Evolutionary conservation across 2,329 filamentous ascomycete species (phyloP), one percentile per base, ranked within the genome.

Genomic region (Pseudogymnoascus sp.): DNA sequence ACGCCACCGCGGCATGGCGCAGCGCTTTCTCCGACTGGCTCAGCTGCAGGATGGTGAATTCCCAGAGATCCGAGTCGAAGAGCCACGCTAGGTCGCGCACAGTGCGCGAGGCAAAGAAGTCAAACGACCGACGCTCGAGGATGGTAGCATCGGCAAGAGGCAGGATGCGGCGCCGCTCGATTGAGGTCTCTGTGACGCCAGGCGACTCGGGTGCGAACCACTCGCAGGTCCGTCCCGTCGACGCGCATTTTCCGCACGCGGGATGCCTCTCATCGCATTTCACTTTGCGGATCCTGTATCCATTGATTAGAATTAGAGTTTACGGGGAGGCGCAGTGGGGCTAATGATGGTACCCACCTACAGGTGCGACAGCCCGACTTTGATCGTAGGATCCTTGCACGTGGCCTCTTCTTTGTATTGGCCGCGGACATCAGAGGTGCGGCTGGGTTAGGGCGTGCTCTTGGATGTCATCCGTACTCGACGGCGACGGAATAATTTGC

Each of bases 251-350:
- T 12, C 40, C 31, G 47, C 66, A 67, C 2, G 18, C 11, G 7
- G 66, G 66, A 10, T 62, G 63, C 11, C 62, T 31, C 45, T 67
- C 65, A 42, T 67, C 66, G 42, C 66, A 67, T 51, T 64, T 66
- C 21, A 67, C 51, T 31, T 57, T 57, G n/a, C 47, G 47, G 47
- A 57, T 34, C 47, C 47, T 57, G 26, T 34, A 57, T 18, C 14
- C 26, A 18, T 31, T 11, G 7, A 31, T 34, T 34, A 57, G 47
- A 31, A 18, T 57, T 57, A 57, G 26, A 34, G 47, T 57, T 57
- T 57, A 29, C 10, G 8, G n/a, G 8, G 1, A 12, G 26, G 6
- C 6, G 47, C n/a, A 3, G 26, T 18, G 47, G 47, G n/a, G 47
- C 47, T 18, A 31, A 11, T 18, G 3, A 31, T 12, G 47, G 47